Evolutionary conservation across 495 filamentous ascomycete species (phyloP), one percentile per base, ranked within the genome.

Genomic region (Talaromyces nanjingensis): DNA sequence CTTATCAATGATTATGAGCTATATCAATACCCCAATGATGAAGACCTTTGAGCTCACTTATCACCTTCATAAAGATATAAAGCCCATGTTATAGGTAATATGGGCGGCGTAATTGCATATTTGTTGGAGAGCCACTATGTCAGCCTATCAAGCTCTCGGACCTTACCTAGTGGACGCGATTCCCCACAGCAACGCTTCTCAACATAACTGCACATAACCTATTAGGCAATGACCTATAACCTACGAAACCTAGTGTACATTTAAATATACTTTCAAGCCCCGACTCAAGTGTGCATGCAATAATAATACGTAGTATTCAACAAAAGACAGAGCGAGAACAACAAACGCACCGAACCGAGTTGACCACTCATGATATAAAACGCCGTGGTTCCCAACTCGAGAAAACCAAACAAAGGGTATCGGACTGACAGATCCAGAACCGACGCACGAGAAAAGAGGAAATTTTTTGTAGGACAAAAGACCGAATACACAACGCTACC

Each of bases 171-270:
- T n/a, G n/a, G n/a, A n/a, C n/a, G n/a, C n/a, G n/a, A n/a, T n/a
- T n/a, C n/a, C n/a, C n/a, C n/a, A n/a, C n/a, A n/a, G n/a, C n/a
- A n/a, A n/a, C n/a, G n/a, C n/a, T n/a, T n/a, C n/a, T n/a, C n/a
- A 42, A 42, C 9, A 37, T 37, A 37, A 37, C 14, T 42, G 37
- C 37, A 42, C 37, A n/a, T 4, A 42, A 16, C 37, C 37, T 42
- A 42, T 42, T 42, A 42, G 14, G 37, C 37, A 16, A 42, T 42
- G 2, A 24, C 22, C 22, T 24, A 24, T 24, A 53, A 53, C 49
- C 49, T 53, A 53, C 18, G 49, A 53, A 24, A 53, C 49, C 49
- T 53, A 53, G 49, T 53, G 49, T 53, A 53, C 49, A n/a, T n/a
- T n/a, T n/a, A 52, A 20, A 25, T 53, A 53, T 22, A 25, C 49